These are phyloP conservation scores for Chrysoporthe cubensis DNA, from an alignment of 2,329 filamentous ascomycete genomes.

Conservation along the genomic window DNA sequence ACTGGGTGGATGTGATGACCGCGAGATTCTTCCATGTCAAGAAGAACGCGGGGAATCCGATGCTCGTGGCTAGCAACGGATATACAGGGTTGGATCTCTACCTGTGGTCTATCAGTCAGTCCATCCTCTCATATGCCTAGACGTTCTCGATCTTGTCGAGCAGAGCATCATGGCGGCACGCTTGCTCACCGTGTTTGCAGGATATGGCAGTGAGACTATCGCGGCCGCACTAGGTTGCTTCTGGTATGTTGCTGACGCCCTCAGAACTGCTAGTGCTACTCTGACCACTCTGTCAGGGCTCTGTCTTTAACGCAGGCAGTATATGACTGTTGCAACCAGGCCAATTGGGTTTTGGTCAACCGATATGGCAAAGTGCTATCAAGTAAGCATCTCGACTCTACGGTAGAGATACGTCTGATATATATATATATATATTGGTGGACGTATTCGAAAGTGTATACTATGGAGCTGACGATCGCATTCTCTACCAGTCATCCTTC, in stretches of 20 bases:
- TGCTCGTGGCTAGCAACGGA: constrained; percentile 12
- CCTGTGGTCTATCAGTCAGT: constrained; percentile 18
- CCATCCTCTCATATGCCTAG: neutral
- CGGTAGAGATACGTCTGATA: neutral
- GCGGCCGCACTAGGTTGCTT: constrained; percentile 16
- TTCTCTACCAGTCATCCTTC: constrained; percentile 1
- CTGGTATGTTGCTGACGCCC: constrained; percentile 1
- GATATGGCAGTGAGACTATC: constrained; percentile 16
- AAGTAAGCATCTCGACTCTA: constrained; percentile 4
- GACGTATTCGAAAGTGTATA: neutral
- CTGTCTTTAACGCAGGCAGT: constrained; percentile 13
- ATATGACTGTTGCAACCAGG: constrained; percentile 4
- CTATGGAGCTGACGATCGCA: neutral
- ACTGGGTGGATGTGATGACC: constrained; percentile 17
- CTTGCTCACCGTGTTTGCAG: neutral
- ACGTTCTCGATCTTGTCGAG: neutral
- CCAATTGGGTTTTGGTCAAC: constrained; percentile 8
- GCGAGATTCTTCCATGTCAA: constrained; percentile 13
- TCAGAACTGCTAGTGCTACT: neutral
- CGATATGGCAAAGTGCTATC: constrained; percentile 6
- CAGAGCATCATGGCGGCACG: neutral
- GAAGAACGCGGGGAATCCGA: constrained; percentile 5
- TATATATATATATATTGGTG: neutral
- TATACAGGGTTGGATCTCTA: constrained; percentile 13
- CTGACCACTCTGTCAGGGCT: constrained; percentile 1